Evolutionary conservation across 169 alveolate species (phyloP), one percentile per base, ranked within the genome.

Genomic region (Babesia caballi): DNA sequence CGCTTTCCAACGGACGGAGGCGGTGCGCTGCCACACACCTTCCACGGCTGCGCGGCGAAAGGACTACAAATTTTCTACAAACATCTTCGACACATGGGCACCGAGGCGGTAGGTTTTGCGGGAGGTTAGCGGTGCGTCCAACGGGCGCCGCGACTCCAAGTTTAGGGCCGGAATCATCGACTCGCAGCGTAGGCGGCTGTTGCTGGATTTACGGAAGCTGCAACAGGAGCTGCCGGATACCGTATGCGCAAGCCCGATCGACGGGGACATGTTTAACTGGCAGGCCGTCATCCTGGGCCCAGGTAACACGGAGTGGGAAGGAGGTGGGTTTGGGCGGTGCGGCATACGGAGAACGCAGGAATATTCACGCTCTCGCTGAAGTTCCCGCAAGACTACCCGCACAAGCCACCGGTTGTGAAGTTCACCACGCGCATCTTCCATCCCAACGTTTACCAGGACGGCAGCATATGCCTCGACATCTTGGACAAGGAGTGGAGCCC

Each of bases 241-340:
- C 41, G 94, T 97, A 42, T 92, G 93, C 59, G 99, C 98, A 14
- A 92, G 98, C 52, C 99, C 99, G 27, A 90, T 93, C 23, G 96
- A 92, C 32, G 96, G 94, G 58, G 97, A 97, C 61, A 93, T 97
- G 68, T 92, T 96, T 95, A 85, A 83, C 51, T 97, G 99, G 98
- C 94, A 96, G 46, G 98, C 99, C 14, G 96, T 95, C n/a, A 95
- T 97, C 47, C 94, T 95, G 53, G 99, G 99, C 25, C 99, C 99
- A 33, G 96, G 95, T 56, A 96, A 96, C 70, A 95, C 99, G 25
- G 96, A 96, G 25, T 97, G 99, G 99, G 99, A 97, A 77, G 97
- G 98, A 78, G 99, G 98, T 74, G 81, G n/a, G n/a, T n/a, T n/a
- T n/a, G n/a, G n/a, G 84, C 35, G 17, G 19, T 30, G 15, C 23